Evolutionary conservation across 345 rosid species (phyloP).

Genomic region (Toxicodendron radicans): DNA sequence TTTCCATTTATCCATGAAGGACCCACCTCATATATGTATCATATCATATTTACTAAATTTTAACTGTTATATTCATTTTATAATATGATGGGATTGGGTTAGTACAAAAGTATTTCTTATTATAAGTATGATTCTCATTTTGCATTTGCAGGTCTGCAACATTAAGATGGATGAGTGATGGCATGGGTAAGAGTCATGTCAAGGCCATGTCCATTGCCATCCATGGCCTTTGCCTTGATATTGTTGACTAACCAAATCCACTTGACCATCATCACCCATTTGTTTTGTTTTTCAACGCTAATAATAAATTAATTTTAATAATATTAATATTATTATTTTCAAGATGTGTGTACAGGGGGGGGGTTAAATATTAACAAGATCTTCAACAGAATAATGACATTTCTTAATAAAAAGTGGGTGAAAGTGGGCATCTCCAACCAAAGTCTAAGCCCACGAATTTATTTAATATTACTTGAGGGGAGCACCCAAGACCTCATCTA

Average conservation of each 20-base stretch:
- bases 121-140: too few species aligned
- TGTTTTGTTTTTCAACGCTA: conserved; percentile 23
- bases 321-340: conserved; percentile 14
- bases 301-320: conserved; percentile 7
- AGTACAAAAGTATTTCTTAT: too few species aligned
- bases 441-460: conserved; percentile 28
- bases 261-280: conserved; percentile 14
- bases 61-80: too few species aligned
- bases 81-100: too few species aligned
- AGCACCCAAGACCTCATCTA: neutral
- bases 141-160: too few species aligned
- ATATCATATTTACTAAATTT: too few species aligned
- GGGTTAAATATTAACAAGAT: neutral
- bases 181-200: too few species aligned
- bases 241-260: conserved; percentile 33
- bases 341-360: conserved; percentile 13
- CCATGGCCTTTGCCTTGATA: neutral
- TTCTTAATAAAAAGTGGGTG: conserved; percentile 22
- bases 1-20: neutral
- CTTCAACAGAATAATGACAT: conserved; percentile 19
- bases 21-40: neutral
- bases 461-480: neutral
- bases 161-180: too few species aligned
- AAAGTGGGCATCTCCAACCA: conserved; percentile 31
- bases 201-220: too few species aligned